Evolutionary conservation across 192 early-diverging fungal species (phyloP), one percentile per base, ranked within the genome.

Genomic region (Rhizophlyctis rosea): DNA sequence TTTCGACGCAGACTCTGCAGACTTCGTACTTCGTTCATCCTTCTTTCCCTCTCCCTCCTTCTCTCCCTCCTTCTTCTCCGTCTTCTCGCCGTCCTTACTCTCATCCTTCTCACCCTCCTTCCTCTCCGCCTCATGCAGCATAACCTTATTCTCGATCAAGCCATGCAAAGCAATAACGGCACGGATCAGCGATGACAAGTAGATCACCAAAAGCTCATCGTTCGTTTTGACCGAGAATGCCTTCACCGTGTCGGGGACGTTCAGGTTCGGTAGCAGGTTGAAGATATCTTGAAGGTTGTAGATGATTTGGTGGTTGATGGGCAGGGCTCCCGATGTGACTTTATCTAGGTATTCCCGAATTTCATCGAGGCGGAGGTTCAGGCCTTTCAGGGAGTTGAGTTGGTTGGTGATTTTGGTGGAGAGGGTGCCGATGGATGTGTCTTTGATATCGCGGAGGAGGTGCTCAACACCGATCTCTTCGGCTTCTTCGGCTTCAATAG

Each of bases 401-500:
- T 98, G 95, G 67, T 93, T 86, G 3, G 86, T 88, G 56, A 99
- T 86, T 25, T 93, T 88, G n/a, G 90, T 95, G 0, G 94, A 94
- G 35, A 99, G 77, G 21, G 93, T 93, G 1, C 97, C 95, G 28
- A 91, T 88, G n/a, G 91, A 84, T 55, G 87, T 96, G 74, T 99
- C 97, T 74, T 98, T 99, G 71, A 99, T 96, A 69, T 99, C 97
- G 59, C 97, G 87, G 55, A 99, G 79, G 68, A 99, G 77, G 62
- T 99, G 97, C 70, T 99, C 97, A 0, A 99, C 97, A 33, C 97
- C 97, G 73, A 99, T 98, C 70, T 99, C 97, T 79, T 99, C 97
- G n/a, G 95, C 91, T 76, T 99, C 97, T 72, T 99, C 97, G 3
- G 97, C 97, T 35, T 94, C 95, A 61, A 99, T 96, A 51, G 89